Evolutionary conservation across 495 filamentous ascomycete species (phyloP), one percentile per base, ranked within the genome.

Genomic region (Cairneyella variabilis): DNA sequence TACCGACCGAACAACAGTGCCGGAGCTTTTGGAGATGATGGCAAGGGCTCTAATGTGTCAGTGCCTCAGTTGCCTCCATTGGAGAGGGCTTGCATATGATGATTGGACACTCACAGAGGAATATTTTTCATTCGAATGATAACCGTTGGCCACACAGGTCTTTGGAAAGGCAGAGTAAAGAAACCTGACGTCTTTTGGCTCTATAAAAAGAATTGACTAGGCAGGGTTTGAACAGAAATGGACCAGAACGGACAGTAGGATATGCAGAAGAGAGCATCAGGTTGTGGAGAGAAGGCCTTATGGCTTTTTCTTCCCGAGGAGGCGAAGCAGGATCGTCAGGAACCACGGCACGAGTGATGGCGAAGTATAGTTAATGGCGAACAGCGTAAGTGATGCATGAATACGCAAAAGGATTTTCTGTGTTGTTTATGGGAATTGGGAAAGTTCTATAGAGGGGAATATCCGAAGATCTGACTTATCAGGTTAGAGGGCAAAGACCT

Each of bases 271-370:
- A 18, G 27, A 45, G 22, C 17, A 27, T 45, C 23, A 20, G 21
- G 22, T 25, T 6, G 22, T 8, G 4, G 23, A 23, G 41, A 27
- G 37, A 40, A 3, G 41, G 41, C 11, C 25, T 8, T 44, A 36
- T 40, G 54, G 47, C 46, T n/a, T 30, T 38, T 20, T 37, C 39
- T 37, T 20, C 43, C 48, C 11, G 48, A 38, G 28, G n/a, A 26
- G 36, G 56, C 56, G 32, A 49, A 26, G 9, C 21, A 16, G 22
- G 49, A 58, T 53, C 56, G 56, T 49, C 56, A 58, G 56, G 56
- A 32, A 53, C 56, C 32, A 48, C 44, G 21, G 17, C 14, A 18
- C 20, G 5, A 30, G 25, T 43, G 45, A 48, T 17, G 16, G 25
- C 44, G 25, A n/a, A n/a, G n/a, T n/a, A n/a, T n/a, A n/a, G n/a